phyloP scores from a whole-genome alignment of 2,329 filamentous ascomycete species.

The Fusarium hainanense region DNA sequence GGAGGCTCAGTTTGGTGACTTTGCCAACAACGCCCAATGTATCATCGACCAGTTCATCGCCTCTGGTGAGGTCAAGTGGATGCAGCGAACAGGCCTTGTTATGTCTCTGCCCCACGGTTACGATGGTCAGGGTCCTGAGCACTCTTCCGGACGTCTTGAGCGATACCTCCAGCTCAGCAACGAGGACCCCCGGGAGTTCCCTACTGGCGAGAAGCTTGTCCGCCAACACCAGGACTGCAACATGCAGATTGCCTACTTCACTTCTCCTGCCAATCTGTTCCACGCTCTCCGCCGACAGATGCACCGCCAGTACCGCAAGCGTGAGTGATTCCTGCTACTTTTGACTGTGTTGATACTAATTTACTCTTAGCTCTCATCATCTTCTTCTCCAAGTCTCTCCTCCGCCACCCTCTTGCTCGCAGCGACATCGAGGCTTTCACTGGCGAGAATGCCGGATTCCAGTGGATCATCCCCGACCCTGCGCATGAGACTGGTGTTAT shows the following conservation, averaged over 20 bases:
- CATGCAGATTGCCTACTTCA: slow-evolving; percentile 98
- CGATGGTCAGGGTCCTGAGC: slow-evolving; percentile 97
- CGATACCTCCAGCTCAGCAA: slow-evolving; percentile 97
- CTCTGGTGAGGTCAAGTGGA: slow-evolving; percentile 98
- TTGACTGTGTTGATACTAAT: slow-evolving; percentile 30
- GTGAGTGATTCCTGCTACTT: slow-evolving; percentile 65
- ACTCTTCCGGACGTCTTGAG: slow-evolving; percentile 97
- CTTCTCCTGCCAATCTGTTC: slow-evolving; percentile 95
- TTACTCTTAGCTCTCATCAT: slow-evolving; percentile 76
- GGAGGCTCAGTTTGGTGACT: slow-evolving; percentile 99
- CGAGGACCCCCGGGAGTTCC: slow-evolving; percentile 95
- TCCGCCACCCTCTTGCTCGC: slow-evolving; percentile 92
- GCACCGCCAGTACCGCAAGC: slow-evolving; percentile 99
- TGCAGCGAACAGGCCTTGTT: slow-evolving; percentile 95
- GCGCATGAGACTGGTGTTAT: slow-evolving; percentile 82
- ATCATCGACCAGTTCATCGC: slow-evolving; percentile 99
- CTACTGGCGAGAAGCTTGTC: slow-evolving; percentile 85
- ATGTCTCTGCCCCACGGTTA: slow-evolving; percentile 98
- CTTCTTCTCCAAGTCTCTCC: slow-evolving; percentile 98
- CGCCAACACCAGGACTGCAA: slow-evolving; percentile 99
- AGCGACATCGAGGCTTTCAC: slow-evolving; percentile 92
- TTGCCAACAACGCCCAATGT: slow-evolving; percentile 99
- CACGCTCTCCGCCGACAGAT: slow-evolving; percentile 96
- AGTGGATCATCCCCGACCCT: slow-evolving; percentile 94
- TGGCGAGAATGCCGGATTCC: slow-evolving; percentile 86